These are phyloP conservation scores for Metschnikowia similis DNA, from an alignment of 805 yeast species.

Conservation along the genomic window DNA sequence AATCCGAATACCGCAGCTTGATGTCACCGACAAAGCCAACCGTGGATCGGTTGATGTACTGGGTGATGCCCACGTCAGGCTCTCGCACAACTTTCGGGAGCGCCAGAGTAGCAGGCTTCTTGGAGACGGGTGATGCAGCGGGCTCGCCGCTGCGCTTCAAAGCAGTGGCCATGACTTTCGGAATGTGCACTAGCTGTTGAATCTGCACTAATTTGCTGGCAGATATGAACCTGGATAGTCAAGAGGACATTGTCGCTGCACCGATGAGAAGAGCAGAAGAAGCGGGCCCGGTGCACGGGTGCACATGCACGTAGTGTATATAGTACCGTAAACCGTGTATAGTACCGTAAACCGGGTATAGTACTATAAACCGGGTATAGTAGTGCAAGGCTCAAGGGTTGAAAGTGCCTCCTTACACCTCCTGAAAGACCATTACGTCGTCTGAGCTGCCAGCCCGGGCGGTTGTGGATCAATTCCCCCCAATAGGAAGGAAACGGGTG, in stretches of 20 bases:
- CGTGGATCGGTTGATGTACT: conserved; percentile 46
- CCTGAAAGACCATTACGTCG: too few relatives aligned
- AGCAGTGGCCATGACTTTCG: neutral
- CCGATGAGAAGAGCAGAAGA: neutral
- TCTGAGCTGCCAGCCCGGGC: too few relatives aligned
- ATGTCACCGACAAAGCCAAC: conserved; percentile 72
- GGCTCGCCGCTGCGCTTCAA: neutral
- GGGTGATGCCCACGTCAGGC: conserved; percentile 82
- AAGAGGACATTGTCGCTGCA: neutral
- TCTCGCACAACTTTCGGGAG: conserved; percentile 49
- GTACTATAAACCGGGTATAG: too few relatives aligned
- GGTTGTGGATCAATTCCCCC: too few relatives aligned
- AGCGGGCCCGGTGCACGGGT: neutral
- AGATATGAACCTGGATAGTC: neutral
- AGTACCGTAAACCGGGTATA: too few relatives aligned
- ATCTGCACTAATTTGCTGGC: neutral
- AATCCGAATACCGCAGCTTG: conserved; percentile 90
- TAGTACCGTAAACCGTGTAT: too few relatives aligned
- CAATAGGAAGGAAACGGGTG: too few relatives aligned
- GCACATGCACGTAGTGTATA: neutral
- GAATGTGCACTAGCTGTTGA: neutral
- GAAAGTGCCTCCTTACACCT: too few relatives aligned
- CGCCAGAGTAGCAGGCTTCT: neutral
- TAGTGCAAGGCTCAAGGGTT: too few relatives aligned
- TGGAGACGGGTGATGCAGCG: neutral